Evolutionary conservation across 345 rosid genomes (phyloP).

Genomic region (Leavenworthia alabamica): DNA sequence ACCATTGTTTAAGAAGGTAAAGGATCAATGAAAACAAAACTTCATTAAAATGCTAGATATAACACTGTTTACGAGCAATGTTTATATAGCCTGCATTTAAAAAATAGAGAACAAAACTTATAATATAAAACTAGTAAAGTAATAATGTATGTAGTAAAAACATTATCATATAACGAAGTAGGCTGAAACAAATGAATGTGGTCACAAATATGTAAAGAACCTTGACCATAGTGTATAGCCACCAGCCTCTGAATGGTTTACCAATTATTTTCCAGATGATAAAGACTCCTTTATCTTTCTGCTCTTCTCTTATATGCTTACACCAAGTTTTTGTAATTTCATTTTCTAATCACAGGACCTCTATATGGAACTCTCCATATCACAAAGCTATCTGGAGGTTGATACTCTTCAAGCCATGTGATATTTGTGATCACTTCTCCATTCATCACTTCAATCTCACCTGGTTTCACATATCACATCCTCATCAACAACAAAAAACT

Average conservation of each 20-base stretch:
- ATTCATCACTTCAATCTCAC: slow-evolving; percentile 54
- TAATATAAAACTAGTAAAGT: not conserved
- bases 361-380: slow-evolving; percentile 63
- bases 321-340: slow-evolving; percentile 19
- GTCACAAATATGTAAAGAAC: slow-evolving; percentile 20
- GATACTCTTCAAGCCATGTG: slow-evolving; percentile 85
- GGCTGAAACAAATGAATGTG: slow-evolving; percentile 3
- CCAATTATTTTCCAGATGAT: slow-evolving; percentile 16
- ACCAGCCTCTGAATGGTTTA: slow-evolving; percentile 6
- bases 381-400: slow-evolving; percentile 79
- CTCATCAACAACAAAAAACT: slow-evolving; percentile 10
- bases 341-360: slow-evolving; percentile 78
- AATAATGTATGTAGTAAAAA: slow-evolving; percentile 12
- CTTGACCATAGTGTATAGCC: slow-evolving; percentile 13
- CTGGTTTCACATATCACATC: slow-evolving; percentile 27
- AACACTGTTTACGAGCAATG: slow-evolving; percentile 5
- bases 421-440: slow-evolving; percentile 52
- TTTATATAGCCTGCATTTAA: not conserved
- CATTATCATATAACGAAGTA: slow-evolving; percentile 15
- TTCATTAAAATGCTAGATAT: not conserved
- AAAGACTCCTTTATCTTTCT: not conserved
- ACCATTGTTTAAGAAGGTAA: not conserved
- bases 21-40: not conserved
- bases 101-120: not conserved
- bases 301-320: not conserved